Conservation (phyloP, 345 rosid species). For the Arabidopsis thaliana region DNA sequence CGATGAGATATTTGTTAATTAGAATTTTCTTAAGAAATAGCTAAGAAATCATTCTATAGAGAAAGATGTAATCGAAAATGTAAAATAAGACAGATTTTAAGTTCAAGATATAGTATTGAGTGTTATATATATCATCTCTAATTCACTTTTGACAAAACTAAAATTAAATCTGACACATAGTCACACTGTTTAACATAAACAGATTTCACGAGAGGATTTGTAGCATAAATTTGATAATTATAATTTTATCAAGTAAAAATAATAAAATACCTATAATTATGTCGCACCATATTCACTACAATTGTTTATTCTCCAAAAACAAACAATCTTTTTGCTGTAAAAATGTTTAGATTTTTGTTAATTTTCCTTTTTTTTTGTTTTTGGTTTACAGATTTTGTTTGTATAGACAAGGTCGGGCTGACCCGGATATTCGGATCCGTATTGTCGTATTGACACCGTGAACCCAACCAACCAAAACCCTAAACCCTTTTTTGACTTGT, state of each 20-base stretch:
- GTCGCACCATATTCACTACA: background rate
- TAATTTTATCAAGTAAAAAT: background rate
- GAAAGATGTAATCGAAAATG: background rate
- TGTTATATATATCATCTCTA: background rate
- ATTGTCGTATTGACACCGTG: slow-evolving; percentile 5
- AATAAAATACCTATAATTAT: background rate
- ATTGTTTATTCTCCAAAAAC: no score
- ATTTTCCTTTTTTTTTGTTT: background rate
- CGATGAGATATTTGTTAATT: background rate
- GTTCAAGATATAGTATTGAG: background rate
- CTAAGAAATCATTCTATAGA: background rate
- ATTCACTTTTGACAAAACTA: background rate
- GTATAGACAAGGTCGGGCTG: background rate
- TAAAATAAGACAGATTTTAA: background rate
- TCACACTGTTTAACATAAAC: background rate
- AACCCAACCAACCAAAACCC: slow-evolving; percentile 1
- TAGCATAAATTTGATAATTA: background rate
- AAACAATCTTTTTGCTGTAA: background rate
- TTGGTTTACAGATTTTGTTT: no score
- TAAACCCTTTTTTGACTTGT: slow-evolving; percentile 7
- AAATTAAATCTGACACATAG: background rate
- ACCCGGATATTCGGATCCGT: slow-evolving; percentile 18
- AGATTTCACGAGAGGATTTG: background rate
- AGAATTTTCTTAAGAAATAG: background rate
- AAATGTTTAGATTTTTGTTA: background rate